Evolutionary conservation across 139 green algal genomes (phyloP).

Genomic region (Chlamydomonas urium): DNA sequence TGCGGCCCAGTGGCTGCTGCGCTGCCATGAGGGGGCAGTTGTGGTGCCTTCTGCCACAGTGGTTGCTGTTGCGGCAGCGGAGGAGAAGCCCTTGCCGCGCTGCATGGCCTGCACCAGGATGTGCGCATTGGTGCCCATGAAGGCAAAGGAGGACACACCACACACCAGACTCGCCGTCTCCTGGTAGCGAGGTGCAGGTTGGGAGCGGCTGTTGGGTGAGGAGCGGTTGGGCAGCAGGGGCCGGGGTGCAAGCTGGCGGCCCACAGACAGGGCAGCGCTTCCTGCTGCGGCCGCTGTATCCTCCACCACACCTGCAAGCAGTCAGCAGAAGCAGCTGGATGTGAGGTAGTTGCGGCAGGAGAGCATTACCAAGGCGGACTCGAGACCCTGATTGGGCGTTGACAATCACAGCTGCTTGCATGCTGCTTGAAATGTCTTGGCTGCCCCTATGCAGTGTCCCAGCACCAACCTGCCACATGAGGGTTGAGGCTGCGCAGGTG

Average conservation of each 20-base stretch:
- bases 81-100: not conserved
- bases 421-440: too few relatives aligned
- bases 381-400: too few relatives aligned
- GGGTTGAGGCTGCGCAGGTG: constrained; percentile 62
- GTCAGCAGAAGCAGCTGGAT: too few relatives aligned
- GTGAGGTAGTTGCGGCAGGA: too few relatives aligned
- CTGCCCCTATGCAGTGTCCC: too few relatives aligned
- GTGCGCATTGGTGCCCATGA: constrained; percentile 58
- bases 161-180: not conserved
- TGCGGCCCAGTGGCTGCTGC: constrained; percentile 7
- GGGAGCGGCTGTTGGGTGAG: not conserved
- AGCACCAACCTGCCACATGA: constrained; percentile 16
- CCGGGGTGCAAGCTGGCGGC: not conserved
- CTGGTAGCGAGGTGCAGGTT: not conserved
- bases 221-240: not conserved
- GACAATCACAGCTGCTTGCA: too few relatives aligned
- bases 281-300: not conserved
- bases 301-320: not conserved
- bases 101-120: constrained; percentile 4
- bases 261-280: not conserved
- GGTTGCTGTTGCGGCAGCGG: not conserved
- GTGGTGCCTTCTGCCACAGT: not conserved
- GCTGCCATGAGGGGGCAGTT: not conserved
- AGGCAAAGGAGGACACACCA: constrained; percentile 51
- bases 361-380: too few relatives aligned